Conservation (phyloP, 495 filamentous ascomycete genomes). For the Penicillium alfredii region DNA sequence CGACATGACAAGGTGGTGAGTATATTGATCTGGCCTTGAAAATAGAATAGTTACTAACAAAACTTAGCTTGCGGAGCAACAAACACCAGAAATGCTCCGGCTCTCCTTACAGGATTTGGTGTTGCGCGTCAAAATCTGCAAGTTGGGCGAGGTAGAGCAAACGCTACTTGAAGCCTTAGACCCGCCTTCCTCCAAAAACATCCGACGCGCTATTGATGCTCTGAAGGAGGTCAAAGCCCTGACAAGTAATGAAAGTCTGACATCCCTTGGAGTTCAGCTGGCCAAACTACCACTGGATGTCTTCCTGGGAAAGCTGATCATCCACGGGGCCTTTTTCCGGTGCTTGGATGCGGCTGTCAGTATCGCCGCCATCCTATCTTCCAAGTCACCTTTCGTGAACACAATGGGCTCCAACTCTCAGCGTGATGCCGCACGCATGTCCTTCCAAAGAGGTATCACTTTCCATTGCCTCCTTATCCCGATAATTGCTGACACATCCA, state of each 20-base stretch:
- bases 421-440: slow-evolving; percentile 67
- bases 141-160: slow-evolving; percentile 83
- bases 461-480: slow-evolving; percentile 2
- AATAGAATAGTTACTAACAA: slow-evolving; percentile 1
- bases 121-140: slow-evolving; percentile 95
- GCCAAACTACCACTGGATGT: slow-evolving; percentile 88
- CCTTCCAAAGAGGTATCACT: slow-evolving; percentile 61
- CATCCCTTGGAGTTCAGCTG: slow-evolving; percentile 76
- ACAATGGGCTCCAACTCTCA: slow-evolving; percentile 76
- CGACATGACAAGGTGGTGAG: slow-evolving; percentile 63
- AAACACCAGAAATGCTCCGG: slow-evolving; percentile 92
- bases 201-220: slow-evolving; percentile 83
- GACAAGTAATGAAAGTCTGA: slow-evolving; percentile 73
- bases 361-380: slow-evolving; percentile 85
- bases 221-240: slow-evolving; percentile 90
- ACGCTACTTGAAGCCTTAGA: slow-evolving; percentile 87
- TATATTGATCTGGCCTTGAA: neutral
- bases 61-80: slow-evolving; percentile 70
- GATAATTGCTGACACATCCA: slow-evolving; percentile 17
- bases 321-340: slow-evolving; percentile 76
- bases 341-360: slow-evolving; percentile 87
- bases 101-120: slow-evolving; percentile 90
- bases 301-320: slow-evolving; percentile 86
- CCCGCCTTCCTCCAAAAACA: slow-evolving; percentile 83
- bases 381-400: slow-evolving; percentile 87